Percentiles rank a stretch among this genome's conserved stretches.
Conservation (phyloP, 805 yeast species). For the Teunomyces atbi region DNA sequence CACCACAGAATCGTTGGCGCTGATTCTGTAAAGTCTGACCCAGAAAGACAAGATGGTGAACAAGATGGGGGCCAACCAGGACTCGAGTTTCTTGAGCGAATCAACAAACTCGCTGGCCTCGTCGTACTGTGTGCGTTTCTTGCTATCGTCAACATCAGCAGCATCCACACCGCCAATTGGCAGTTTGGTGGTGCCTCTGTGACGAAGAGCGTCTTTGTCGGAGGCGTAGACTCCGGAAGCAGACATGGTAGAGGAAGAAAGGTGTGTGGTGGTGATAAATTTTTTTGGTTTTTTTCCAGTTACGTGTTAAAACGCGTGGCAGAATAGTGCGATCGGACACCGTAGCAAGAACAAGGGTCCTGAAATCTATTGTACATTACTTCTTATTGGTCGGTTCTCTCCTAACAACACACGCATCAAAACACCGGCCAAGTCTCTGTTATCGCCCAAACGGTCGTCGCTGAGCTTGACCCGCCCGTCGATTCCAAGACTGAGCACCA, state of each 20-base stretch:
- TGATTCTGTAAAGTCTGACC: conserved; percentile 73
- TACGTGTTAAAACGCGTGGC: conserved; percentile 6
- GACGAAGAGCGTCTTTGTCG: conserved; percentile 18
- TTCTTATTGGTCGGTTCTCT: not conserved
- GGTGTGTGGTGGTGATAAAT: conserved; percentile 3
- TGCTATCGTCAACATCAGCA: conserved; percentile 7
- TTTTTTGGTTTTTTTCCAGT: not conserved
- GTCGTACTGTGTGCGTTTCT: conserved; percentile 22
- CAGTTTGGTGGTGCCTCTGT: conserved; percentile 13
- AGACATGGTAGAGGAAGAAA: conserved; percentile 16
- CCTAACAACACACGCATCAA: not conserved
- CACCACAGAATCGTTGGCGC: conserved; percentile 71
- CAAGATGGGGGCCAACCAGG: conserved; percentile 31
- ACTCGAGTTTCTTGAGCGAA: conserved; percentile 20
- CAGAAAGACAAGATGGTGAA: conserved; percentile 36
- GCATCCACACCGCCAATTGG: not conserved
- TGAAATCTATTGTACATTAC: too few species aligned
- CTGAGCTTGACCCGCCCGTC: conserved; percentile 24
- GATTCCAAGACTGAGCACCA: conserved; percentile 16
- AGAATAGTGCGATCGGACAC: not conserved
- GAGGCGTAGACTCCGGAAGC: conserved; percentile 19
- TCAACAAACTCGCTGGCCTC: conserved; percentile 27
- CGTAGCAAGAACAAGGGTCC: too few species aligned
- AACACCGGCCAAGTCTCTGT: not conserved
- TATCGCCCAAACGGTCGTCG: not conserved